Percentiles rank a stretch among this genome's conserved stretches.
These are phyloP conservation scores for Bolboschoenoplectus hybrid DNA, from an alignment of 202 grass and related monocot genomes.

Conservation along the genomic window DNA sequence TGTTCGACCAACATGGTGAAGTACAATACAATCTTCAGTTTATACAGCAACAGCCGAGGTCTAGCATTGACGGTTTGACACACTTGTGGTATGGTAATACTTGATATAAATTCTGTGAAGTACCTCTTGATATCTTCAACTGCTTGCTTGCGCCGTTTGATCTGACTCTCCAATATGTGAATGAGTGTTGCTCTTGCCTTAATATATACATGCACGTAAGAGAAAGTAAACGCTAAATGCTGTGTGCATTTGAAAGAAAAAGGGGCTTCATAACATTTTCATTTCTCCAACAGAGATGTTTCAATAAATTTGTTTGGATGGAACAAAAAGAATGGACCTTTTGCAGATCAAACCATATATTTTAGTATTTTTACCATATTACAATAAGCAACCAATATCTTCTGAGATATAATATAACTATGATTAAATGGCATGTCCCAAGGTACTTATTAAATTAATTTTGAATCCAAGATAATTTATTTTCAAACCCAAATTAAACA, in stretches of 20 bases:
- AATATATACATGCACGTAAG: slow-evolving; percentile 37
- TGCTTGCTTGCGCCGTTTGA: slow-evolving; percentile 77
- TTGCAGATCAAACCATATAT: background rate
- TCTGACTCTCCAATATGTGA: slow-evolving; percentile 89
- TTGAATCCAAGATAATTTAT: background rate
- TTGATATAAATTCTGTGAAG: slow-evolving; percentile 19
- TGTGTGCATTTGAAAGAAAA: background rate
- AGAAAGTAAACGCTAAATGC: slow-evolving; percentile 21
- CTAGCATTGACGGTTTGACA: background rate
- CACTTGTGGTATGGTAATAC: background rate
- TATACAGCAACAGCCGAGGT: background rate
- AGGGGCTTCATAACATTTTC: slow-evolving; percentile 5
- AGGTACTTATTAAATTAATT: background rate
- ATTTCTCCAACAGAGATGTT: background rate
- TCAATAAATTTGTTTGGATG: background rate
- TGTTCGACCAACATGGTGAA: background rate
- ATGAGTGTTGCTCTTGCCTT: slow-evolving; percentile 91
- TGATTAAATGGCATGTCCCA: background rate
- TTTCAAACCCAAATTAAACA: background rate
- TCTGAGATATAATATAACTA: background rate
- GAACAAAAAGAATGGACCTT: background rate
- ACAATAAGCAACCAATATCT: background rate
- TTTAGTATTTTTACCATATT: background rate
- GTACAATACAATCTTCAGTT: slow-evolving; percentile 31
- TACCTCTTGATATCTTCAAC: slow-evolving; percentile 90